A percentile compares a stretch with the other conserved stretches of the same genome.
phyloP scores from a whole-genome alignment of 1,139 yeast species.

The Candida frijolesensis region DNA sequence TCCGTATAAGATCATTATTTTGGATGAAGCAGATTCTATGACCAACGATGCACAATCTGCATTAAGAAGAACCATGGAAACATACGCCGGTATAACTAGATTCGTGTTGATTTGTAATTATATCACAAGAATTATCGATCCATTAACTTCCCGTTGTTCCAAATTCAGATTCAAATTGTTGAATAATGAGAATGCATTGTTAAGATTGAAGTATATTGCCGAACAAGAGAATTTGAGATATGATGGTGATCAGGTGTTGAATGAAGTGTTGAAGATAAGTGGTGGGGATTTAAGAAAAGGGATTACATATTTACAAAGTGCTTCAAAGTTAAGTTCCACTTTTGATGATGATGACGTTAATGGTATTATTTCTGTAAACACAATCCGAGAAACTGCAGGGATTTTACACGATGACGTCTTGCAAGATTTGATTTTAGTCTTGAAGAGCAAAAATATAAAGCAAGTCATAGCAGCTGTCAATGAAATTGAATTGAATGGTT shows the following conservation, averaged over 20 bases:
- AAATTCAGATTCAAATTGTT: conserved; percentile 82
- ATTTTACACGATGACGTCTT: conserved; percentile 66
- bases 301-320: conserved; percentile 86
- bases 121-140: conserved; percentile 92
- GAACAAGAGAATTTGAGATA: conserved; percentile 62
- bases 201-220: conserved; percentile 71
- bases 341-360: conserved; percentile 21
- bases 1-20: conserved; percentile 76
- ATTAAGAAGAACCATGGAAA: conserved; percentile 93
- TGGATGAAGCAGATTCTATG: conserved; percentile 97
- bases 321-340: conserved; percentile 60
- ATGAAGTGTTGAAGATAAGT: conserved; percentile 65
- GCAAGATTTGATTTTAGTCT: conserved; percentile 39
- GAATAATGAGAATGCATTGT: conserved; percentile 81
- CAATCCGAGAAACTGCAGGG: conserved; percentile 82
- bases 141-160: conserved; percentile 95
- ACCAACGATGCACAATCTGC: conserved; percentile 99
- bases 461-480: conserved; percentile 51
- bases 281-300: conserved; percentile 93
- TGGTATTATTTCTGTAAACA: conserved; percentile 44
- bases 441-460: conserved; percentile 38
- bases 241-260: conserved; percentile 50
- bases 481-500: conserved; percentile 69
- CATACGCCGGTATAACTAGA: conserved; percentile 89
- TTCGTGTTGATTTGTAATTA: conserved; percentile 98